Evolutionary conservation across 257 asterid species (phyloP), one percentile per base, ranked within the genome.

Genomic region (Solanum clarkiae): DNA sequence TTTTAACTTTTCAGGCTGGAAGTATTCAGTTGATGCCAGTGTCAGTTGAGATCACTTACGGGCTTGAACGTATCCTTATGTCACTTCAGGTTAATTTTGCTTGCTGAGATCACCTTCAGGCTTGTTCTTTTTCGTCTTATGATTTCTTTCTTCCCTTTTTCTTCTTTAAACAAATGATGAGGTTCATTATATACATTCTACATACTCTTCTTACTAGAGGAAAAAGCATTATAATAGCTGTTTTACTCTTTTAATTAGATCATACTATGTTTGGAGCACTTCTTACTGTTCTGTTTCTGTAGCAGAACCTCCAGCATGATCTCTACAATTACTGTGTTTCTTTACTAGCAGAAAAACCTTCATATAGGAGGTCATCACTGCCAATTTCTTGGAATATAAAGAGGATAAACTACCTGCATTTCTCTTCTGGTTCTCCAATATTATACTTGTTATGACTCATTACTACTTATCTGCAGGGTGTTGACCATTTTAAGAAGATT

Each of bases 61-160:
- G 99, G 86, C 98, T 96, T 87, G 99, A 96, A 87, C 92, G 98
- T 88, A 96, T 96, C 85, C 97, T 96, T 72, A 96, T 96, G 99
- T 90, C 92, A 88, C 98, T 96, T 93, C 99, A 96, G 99, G 99
- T 96, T 85, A 66, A 65, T 87, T 84, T 74, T 84, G 82, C 82
- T 51, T 77, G 63, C 26, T 81, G 53, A 82, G 85, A 55, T 84
- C 79, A 69, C 55, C 82, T 84, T 77, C 82, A 77, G 63, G 82
- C 82, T 24, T 79, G 82, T 77, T 82, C 72, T 70, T 70, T 86
- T 72, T 81, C 79, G 15, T 80, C 75, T 86, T 66, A 40, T 56
- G 85, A 24, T 49, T 77, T 84, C 65, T 70, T 81, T 36, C 26
- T 74, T 72, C 9, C 56, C 6, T 44, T 71, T 20, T 71, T 42